Conservation (phyloP, 2,329 filamentous ascomycete genomes). For the Aspergillus fijiensis region DNA sequence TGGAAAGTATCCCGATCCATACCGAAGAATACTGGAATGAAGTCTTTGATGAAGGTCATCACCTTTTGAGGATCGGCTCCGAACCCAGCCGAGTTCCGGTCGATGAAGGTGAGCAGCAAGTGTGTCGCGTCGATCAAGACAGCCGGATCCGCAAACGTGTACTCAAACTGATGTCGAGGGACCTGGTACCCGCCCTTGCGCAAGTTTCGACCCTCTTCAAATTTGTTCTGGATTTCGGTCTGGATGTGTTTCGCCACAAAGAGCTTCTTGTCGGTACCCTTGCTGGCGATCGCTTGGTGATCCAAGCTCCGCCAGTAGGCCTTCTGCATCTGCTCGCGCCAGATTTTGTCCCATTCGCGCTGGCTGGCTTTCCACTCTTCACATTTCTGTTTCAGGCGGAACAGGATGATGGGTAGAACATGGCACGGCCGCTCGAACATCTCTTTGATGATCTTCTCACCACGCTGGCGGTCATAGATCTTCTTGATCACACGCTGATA, state of each 20-base stretch:
- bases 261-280: constrained; percentile 84
- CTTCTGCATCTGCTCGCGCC: constrained; percentile 90
- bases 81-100: constrained; percentile 52
- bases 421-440: constrained; percentile 81
- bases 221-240: constrained; percentile 85
- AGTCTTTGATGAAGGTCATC: constrained; percentile 72
- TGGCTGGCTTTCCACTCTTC: constrained; percentile 97
- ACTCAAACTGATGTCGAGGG: constrained; percentile 71
- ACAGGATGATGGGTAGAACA: constrained; percentile 84
- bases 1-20: constrained; percentile 68
- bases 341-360: constrained; percentile 98
- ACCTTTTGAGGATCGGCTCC: constrained; percentile 68
- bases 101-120: constrained; percentile 49
- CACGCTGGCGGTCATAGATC: constrained; percentile 83
- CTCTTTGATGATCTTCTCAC: constrained; percentile 80
- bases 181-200: constrained; percentile 61
- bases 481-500: constrained; percentile 98
- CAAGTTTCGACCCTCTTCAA: constrained; percentile 81
- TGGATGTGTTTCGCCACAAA: constrained; percentile 88
- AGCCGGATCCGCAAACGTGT: constrained; percentile 69
- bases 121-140: constrained; percentile 58
- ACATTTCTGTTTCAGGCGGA: constrained; percentile 89
- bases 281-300: constrained; percentile 90
- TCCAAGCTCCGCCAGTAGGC: constrained; percentile 96
- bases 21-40: constrained; percentile 74